A percentile compares a stretch with the other conserved stretches of the same genome.
These are phyloP conservation scores for Cyamopsis tetragonoloba DNA, from an alignment of 306 rosid species.

Conservation along the genomic window DNA sequence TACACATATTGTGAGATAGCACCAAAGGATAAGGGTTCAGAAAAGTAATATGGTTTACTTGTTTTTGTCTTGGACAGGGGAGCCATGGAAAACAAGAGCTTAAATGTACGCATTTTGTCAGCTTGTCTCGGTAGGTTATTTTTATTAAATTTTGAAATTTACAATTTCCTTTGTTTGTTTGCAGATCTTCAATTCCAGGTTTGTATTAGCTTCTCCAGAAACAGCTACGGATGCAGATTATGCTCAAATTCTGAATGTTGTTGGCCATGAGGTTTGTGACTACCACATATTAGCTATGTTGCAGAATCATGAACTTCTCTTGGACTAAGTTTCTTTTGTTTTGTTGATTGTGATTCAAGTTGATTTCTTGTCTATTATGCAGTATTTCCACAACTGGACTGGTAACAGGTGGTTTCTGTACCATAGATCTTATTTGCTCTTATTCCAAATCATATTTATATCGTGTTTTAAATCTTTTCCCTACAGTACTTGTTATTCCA, in stretches of 20 bases:
- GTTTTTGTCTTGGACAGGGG: slow-evolving; percentile 67
- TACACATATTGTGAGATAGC: no score
- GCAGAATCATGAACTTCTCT: slow-evolving; percentile 6
- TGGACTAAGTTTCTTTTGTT: slow-evolving; percentile 7
- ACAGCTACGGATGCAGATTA: slow-evolving; percentile 87
- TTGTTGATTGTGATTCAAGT: slow-evolving; percentile 18
- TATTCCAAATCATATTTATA: slow-evolving; percentile 13
- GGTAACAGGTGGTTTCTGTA: slow-evolving; percentile 77
- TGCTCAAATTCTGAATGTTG: slow-evolving; percentile 94
- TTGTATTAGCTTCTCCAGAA: slow-evolving; percentile 95
- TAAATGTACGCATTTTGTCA: slow-evolving; percentile 56
- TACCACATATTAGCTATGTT: slow-evolving; percentile 16
- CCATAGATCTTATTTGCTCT: background rate
- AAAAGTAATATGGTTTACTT: slow-evolving; percentile 22
- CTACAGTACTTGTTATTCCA: background rate
- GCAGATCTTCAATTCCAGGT: slow-evolving; percentile 90
- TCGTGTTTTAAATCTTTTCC: slow-evolving; percentile 6
- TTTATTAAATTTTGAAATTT: background rate
- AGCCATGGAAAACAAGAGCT: slow-evolving; percentile 99
- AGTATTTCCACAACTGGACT: slow-evolving; percentile 99
- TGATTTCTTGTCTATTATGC: slow-evolving; percentile 43
- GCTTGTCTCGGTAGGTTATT: slow-evolving; percentile 13
- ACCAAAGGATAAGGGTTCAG: background rate
- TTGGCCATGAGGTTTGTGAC: slow-evolving; percentile 94
- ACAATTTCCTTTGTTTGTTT: slow-evolving; percentile 7